Percentiles rank a stretch among this genome's conserved stretches.
These are phyloP conservation scores for Suhomyces yuchorum DNA, from an alignment of 1,139 yeast genomes.

Conservation along the genomic window DNA sequence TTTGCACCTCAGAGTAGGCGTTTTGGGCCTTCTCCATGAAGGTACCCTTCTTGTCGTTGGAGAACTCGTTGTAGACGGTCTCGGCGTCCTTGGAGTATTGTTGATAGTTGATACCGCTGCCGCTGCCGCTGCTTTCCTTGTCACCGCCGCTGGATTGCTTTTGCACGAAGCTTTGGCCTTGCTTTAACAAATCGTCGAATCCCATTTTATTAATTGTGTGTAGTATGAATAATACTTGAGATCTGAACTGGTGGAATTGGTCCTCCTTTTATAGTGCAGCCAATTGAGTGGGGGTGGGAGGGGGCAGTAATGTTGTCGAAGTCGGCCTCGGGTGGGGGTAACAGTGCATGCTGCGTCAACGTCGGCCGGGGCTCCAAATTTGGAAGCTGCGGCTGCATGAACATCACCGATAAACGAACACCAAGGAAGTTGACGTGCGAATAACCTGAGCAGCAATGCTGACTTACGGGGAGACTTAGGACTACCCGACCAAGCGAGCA, in stretches of 20 bases:
- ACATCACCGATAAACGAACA: background rate
- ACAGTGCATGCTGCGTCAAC: conserved; percentile 4
- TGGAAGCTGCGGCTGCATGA: background rate
- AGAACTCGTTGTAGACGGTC: conserved; percentile 35
- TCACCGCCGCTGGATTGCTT: conserved; percentile 19
- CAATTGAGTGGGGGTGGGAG: background rate
- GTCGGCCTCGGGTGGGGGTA: background rate
- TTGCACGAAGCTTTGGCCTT: conserved; percentile 17
- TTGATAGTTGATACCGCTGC: conserved; percentile 21
- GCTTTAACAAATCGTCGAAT: conserved; percentile 32
- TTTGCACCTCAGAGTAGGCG: conserved; percentile 31
- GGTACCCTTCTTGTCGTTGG: conserved; percentile 29
- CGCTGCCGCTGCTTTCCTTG: conserved; percentile 22
- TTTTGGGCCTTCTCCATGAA: conserved; percentile 37
- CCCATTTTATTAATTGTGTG: conserved; percentile 22
- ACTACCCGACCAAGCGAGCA: no score
- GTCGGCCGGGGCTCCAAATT: background rate
- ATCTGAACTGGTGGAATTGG: background rate
- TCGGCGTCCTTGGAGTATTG: conserved; percentile 34
- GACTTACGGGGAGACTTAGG: no score
- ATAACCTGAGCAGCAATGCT: no score
- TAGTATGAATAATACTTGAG: background rate
- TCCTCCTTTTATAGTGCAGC: conserved; percentile 11
- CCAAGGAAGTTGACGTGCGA: no score
- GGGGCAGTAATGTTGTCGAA: background rate